These are phyloP conservation scores for Leccinum variicolor DNA, from an alignment of 768 basidiomycete genomes.

Conservation along the genomic window DNA sequence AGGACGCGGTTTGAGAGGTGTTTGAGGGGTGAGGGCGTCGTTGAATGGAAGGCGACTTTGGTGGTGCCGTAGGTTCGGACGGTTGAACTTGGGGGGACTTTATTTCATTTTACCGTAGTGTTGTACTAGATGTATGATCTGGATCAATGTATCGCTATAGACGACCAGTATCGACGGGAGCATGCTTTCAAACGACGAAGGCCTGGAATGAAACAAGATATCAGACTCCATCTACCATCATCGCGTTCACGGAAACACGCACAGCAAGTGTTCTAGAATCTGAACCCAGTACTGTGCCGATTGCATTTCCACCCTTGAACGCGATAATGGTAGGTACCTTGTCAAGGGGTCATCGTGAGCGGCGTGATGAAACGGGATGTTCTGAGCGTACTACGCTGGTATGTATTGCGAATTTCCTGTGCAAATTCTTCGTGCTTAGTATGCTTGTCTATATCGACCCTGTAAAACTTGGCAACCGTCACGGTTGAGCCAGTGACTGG, in stretches of 20 bases:
- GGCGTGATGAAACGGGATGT: not conserved
- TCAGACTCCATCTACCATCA: not conserved
- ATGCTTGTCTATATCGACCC: slow-evolving; percentile 37
- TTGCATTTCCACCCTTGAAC: not conserved
- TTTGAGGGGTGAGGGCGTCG: slow-evolving; percentile 23
- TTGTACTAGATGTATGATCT: too few relatives aligned
- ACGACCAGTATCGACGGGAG: too few relatives aligned
- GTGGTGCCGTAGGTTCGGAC: slow-evolving; percentile 50
- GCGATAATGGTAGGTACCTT: not conserved
- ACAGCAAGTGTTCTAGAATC: not conserved
- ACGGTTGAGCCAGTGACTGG: not conserved
- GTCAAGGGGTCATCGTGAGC: not conserved
- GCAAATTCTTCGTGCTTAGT: not conserved
- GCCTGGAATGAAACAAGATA: too few relatives aligned
- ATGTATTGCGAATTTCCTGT: slow-evolving; percentile 7
- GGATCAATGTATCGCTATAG: too few relatives aligned
- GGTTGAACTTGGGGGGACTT: too few relatives aligned
- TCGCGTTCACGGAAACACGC: too few relatives aligned
- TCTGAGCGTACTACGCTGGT: not conserved
- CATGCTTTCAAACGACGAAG: too few relatives aligned
- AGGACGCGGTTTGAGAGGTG: slow-evolving; percentile 53
- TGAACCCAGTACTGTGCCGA: slow-evolving; percentile 1
- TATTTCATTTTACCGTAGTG: too few relatives aligned
- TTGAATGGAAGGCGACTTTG: slow-evolving; percentile 56
- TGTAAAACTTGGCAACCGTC: slow-evolving; percentile 5